Base-by-base conservation (phyloP, 1,284 basidiomycete species). In the Fistulina hepatica region DNA sequence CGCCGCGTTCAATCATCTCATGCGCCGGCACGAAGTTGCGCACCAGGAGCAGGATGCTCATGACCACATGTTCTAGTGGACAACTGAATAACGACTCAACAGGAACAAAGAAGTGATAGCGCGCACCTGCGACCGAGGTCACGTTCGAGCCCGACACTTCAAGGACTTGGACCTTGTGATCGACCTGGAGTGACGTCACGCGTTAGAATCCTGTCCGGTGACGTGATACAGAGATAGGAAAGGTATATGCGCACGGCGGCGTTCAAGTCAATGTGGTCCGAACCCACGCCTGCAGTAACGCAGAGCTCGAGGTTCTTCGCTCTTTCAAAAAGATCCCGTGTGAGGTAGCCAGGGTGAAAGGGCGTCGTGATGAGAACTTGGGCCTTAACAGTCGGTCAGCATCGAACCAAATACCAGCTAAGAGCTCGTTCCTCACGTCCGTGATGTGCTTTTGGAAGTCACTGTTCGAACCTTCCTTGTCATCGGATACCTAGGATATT, bases 241-340 rank as follows among this genome's bases (percentile, higher is more conserved):
- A 9, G 21, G 6, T 6, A 12, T 9, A 9, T 19, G 20, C 35
- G 21, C 16, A 36, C 35, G 6, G 88, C 86, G 17, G 84, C 84
- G 54, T 93, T 81, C 39, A 95, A 72, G 58, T 95, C 90, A 52
- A 95, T 78, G 62, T 91, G 88, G 64, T 94, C 92, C 21, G 88
- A 92, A 10, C 91, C 91, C 33, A 97, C 91, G 63, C 92, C 92
- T 37, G 92, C 92, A 8, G 92, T 97, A 52, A 95, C 73, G 54
- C 84, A 90, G 45, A 94, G 63, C 65, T 92, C 94, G 52, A 97
- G 75, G 53, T 94, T 93, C 63, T 81, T 81, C 24, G 92, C 88
- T 71, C 77, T 77, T 28, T 70, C 69, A 48, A 94, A 63, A 44
- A 93, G 64, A 7, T 92, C 86, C 26, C 65, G 69, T 5, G 88